Evolutionary conservation across 306 rosid species (phyloP).

Genomic region (Geum urbanum): DNA sequence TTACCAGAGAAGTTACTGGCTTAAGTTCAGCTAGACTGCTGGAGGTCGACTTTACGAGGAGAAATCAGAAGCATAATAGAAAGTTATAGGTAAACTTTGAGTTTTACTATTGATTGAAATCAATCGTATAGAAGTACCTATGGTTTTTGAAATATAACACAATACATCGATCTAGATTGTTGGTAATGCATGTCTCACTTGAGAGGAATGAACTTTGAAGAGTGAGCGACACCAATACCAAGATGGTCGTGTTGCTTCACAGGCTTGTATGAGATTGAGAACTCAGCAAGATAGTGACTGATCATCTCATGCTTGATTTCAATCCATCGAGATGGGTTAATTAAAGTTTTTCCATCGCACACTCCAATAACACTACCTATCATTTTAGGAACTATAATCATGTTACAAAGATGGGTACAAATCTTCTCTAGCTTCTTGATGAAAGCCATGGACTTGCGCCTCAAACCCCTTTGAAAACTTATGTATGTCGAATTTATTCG

Average conservation of each 20-base stretch:
- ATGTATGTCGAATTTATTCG: too few species aligned
- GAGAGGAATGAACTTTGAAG: conserved; percentile 93
- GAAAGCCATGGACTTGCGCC: conserved; percentile 90
- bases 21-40: too few species aligned
- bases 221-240: conserved; percentile 98
- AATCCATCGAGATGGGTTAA: conserved; percentile 47
- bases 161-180: conserved; percentile 5
- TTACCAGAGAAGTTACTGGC: too few species aligned
- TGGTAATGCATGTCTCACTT: conserved; percentile 43
- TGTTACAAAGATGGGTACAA: conserved; percentile 82
- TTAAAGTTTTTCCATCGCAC: conserved; percentile 82
- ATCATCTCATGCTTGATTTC: conserved; percentile 93
- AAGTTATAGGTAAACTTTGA: too few species aligned
- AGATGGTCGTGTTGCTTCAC: conserved; percentile 87
- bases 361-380: conserved; percentile 85
- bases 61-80: too few species aligned
- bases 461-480: conserved; percentile 86
- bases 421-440: conserved; percentile 93
- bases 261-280: conserved; percentile 91
- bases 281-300: conserved; percentile 83
- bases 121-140: too few species aligned
- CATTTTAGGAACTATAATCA: conserved; percentile 93
- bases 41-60: too few species aligned
- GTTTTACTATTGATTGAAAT: too few species aligned
- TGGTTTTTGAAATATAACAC: conserved; percentile 14